phyloP scores from a whole-genome alignment of 192 early-diverging fungal species.

The Rhizophagus sp. region DNA sequence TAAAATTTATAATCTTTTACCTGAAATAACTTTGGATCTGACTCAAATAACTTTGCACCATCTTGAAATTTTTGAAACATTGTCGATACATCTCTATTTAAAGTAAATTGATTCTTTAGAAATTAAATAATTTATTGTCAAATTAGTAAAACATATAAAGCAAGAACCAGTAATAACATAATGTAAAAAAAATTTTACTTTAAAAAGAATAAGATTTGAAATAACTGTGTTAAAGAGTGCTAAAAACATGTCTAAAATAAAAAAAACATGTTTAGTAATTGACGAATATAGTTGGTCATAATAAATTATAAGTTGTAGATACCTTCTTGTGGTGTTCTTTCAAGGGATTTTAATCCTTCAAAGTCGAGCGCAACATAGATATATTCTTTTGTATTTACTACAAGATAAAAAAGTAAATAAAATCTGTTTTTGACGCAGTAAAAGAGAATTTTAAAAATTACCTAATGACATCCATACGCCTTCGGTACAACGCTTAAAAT shows the following conservation, averaged over 20 bases:
- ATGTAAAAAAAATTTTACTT: no score
- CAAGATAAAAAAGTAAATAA: no score
- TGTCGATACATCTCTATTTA: constrained; percentile 32
- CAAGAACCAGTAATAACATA: no score
- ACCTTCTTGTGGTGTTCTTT: constrained; percentile 31
- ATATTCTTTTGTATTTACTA: not conserved
- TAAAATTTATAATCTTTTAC: no score
- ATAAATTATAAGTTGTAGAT: no score
- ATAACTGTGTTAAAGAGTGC: constrained; percentile 1
- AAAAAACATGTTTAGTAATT: no score
- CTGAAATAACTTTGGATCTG: constrained; percentile 27
- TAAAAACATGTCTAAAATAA: constrained; percentile 13
- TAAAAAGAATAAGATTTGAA: constrained; percentile 8
- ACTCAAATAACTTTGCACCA: not conserved
- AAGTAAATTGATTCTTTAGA: constrained; percentile 22
- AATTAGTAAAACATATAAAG: no score
- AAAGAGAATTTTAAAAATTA: no score
- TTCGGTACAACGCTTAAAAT: constrained; percentile 30
- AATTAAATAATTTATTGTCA: not conserved
- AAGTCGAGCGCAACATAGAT: constrained; percentile 32
- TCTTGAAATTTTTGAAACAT: constrained; percentile 36
- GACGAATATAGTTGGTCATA: no score
- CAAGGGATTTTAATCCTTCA: constrained; percentile 24
- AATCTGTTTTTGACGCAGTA: no score
- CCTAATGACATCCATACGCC: constrained; percentile 31